phyloP scores from a whole-genome alignment of 2,329 filamentous ascomycete species.

The Cercospora janseana region DNA sequence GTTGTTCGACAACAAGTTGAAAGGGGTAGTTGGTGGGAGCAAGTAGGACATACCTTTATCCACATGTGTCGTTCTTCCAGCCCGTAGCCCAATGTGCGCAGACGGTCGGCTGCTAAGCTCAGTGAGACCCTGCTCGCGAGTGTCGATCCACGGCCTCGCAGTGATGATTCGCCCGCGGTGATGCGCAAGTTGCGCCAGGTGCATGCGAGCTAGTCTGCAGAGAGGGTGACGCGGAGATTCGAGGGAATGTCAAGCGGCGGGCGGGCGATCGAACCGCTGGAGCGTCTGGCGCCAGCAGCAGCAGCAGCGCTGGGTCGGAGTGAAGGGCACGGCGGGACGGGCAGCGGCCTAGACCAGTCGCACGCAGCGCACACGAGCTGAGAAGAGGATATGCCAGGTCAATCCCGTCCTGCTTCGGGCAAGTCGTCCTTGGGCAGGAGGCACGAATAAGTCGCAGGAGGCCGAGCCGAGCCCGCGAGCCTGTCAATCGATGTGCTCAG shows the following conservation, averaged over 20 bases:
- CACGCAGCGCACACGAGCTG: constrained; percentile 19
- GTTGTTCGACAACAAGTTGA: background rate
- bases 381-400: constrained; percentile 21
- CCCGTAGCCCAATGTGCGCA: constrained; percentile 19
- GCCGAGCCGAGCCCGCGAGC: constrained; percentile 13
- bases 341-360: too few species aligned
- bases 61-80: constrained; percentile 17
- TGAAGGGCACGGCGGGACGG: too few species aligned
- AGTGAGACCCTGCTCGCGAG: constrained; percentile 22
- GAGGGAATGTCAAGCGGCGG: constrained; percentile 24
- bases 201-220: constrained; percentile 24
- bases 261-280: constrained; percentile 23
- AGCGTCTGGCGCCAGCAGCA: background rate
- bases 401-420: constrained; percentile 17
- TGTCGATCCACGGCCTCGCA: constrained; percentile 22
- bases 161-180: constrained; percentile 23
- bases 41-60: constrained; percentile 7
- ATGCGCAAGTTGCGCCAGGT: constrained; percentile 17
- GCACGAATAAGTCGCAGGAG: constrained; percentile 14
- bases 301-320: too few species aligned
- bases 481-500: constrained; percentile 18
- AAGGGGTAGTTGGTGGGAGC: background rate
- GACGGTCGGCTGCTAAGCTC: constrained; percentile 24
- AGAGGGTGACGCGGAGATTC: constrained; percentile 26
- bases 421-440: constrained; percentile 7